Evolutionary conservation across 1,284 basidiomycete species (phyloP), one percentile per base, ranked within the genome.

Genomic region (Caloboletus inedulis): DNA sequence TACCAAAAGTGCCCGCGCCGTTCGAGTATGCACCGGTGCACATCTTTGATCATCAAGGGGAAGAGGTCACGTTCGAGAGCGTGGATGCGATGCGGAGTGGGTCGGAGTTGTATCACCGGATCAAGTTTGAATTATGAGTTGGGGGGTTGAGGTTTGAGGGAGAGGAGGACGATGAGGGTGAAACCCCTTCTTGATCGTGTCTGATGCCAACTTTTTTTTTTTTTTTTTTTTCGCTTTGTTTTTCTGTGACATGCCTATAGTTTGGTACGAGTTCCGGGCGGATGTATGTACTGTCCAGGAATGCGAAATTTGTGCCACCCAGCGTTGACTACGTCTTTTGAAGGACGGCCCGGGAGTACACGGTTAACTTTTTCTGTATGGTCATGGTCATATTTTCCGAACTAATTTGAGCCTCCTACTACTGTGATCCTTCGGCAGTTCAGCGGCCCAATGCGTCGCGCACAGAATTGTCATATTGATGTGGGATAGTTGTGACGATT

Each of bases 41-140:
- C 23, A 59, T 65, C 19, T 76, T 68, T 57, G 71, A 70, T 33
- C 59, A 68, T 8, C 73, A 71, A 29, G 78, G 77, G 3, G 64
- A 68, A 45, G 49, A 59, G n/a, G 61, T 61, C 4, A 43, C 51
- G 19, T 65, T 69, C 16, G 58, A 57, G 36, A 72, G 59, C 12
- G 52, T 71, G 23, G 75, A 78, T 51, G 71, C 75, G 47, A 66
- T 78, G 69, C 68, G 76, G 42, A 72, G 68, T 55, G 66, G 58
- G 29, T 70, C 74, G 7, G 77, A 79, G 61, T 54, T 71, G 59
- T 77, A 72, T 55, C 77, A 78, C 58, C 62, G 70, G 14, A 69
- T 75, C 54, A 73, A 68, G 51, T 54, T 74, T 47, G 69, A 67
- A 52, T 30, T 70, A 37, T 71, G 49, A 48, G 23, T 19, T 23